Base-by-base conservation (phyloP, 1,139 yeast genomes). In the Diutina neorugosa region DNA sequence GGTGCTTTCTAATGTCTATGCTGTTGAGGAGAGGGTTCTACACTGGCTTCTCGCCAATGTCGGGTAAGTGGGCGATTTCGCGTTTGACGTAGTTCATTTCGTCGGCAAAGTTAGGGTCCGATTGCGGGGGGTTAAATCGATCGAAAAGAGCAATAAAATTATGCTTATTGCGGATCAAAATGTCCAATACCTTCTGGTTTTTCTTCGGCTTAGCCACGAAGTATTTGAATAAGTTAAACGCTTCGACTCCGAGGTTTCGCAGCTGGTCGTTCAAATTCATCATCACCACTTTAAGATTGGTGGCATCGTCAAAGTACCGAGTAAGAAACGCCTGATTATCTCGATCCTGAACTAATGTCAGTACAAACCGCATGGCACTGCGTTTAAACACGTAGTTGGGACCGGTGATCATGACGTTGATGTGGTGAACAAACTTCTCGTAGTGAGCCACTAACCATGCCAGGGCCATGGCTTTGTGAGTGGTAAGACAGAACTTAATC, bases 181-280 rank as follows among this genome's bases (percentile, higher is more conserved):
- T 86, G 65, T 91, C 97, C 55, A 79, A 71, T 2, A 93, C 82
- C 11, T 85, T 81, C 63, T 84, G 89, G 1, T 90, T 77, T 66
- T 91, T 91, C 59, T 86, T 84, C 6, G 98, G 98, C 65, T 93
- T 93, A 7, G 97, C 98, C 41, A 90, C 91, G 68, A 93, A 89
- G 47, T 84, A 87, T 67, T 93, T 93, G 70, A 93, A 93, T 43
- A 93, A 85, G 61, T 93, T 93, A 64, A 93, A 93, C 3, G 96
- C 93, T 66, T 93, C 98, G 55, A 82, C 70, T 65, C 90, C 96
- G 56, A 93, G 75, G 65, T 90, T 91, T 61, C 86, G 87, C 61
- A 95, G 90, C 66, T 86, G 86, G 64, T 93, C 97, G 57, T 94
- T 85, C 60, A 93, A 72, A 56, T 90, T 69, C 44, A 86, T 76